Base-by-base conservation (phyloP, 1,284 basidiomycete species). In the Ceratobasidium sp. region DNA sequence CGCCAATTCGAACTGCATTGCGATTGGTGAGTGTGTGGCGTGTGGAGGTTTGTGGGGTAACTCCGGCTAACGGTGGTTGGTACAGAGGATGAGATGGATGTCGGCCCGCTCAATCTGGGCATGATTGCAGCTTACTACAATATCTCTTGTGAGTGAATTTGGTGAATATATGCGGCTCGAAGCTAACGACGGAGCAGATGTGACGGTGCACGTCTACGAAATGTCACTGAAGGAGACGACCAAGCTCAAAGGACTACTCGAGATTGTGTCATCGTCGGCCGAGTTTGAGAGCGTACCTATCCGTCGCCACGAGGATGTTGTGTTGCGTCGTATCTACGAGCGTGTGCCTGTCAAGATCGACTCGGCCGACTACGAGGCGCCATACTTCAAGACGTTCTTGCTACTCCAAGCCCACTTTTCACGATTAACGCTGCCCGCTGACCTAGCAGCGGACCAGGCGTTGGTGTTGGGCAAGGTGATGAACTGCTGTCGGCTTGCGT, bases 311-410 rank as follows among this genome's bases (percentile, higher is more conserved):
- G 93, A 96, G 81, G 94, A 96, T 71, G 79, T 85, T 1, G 81
- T 96, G 0, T 86, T 96, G 18, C 88, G 89, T 57, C 89, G 94
- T 14, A 93, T 97, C 75, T 99, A 99, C 81, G 96, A 98, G 79
- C 93, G 96, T n/a, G 90, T 98, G 0, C 97, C 97, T 0, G 93
- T 98, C 83, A 99, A 99, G 84, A 85, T 98, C 48, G 85, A 85
- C 61, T 90, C 95, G 26, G 87, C 86, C 73, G 92, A 98, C 82
- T 97, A 95, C 81, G 92, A 94, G 78, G 92, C 92, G 30, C 97
- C 97, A 0, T 92, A 97, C 80, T 98, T 99, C 90, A 99, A 99
- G 85, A 97, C 95, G 0, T 98, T 97, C 89, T 84, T 99, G 26
- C 87, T 99, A 3, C 85, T 99, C 0, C 96, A 99, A 80, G 96